phyloP scores from a whole-genome alignment of 2,329 filamentous ascomycete species.

The Phyllosticta citribraziliensis region DNA sequence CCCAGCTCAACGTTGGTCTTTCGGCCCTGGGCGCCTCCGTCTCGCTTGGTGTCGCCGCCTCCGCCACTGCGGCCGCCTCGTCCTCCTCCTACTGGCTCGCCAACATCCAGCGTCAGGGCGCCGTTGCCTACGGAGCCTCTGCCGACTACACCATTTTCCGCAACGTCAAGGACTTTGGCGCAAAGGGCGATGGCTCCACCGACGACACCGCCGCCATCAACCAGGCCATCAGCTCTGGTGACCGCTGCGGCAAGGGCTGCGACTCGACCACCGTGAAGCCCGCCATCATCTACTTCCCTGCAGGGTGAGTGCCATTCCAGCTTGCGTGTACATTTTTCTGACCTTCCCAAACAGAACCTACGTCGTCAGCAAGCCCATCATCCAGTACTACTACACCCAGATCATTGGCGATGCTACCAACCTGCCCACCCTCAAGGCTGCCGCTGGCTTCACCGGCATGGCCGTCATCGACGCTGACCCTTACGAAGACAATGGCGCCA shows the following conservation, averaged over 20 bases:
- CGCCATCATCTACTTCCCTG: conserved; percentile 83
- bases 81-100: conserved; percentile 58
- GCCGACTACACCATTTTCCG: conserved; percentile 52
- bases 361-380: conserved; percentile 64
- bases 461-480: conserved; percentile 84
- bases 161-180: conserved; percentile 37
- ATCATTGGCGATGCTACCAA: conserved; percentile 70
- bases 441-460: conserved; percentile 63
- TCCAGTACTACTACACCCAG: conserved; percentile 89
- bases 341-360: conserved; percentile 47
- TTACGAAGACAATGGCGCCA: conserved; percentile 53
- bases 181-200: conserved; percentile 50
- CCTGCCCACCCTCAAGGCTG: conserved; percentile 61
- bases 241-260: conserved; percentile 70
- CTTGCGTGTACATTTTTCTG: background rate
- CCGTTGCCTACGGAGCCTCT: conserved; percentile 50
- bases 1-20: conserved; percentile 10
- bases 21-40: conserved; percentile 20
- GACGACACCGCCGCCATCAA: conserved; percentile 92
- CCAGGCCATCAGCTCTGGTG: conserved; percentile 63
- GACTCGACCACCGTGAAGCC: conserved; percentile 77
- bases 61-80: conserved; percentile 13
- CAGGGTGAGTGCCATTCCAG: conserved; percentile 39
- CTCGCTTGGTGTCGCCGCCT: conserved; percentile 14
- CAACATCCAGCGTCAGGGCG: conserved; percentile 58